Evolutionary conservation across 2,329 filamentous ascomycete species (phyloP), one percentile per base, ranked within the genome.

Genomic region (Grosmannia clavigera): DNA sequence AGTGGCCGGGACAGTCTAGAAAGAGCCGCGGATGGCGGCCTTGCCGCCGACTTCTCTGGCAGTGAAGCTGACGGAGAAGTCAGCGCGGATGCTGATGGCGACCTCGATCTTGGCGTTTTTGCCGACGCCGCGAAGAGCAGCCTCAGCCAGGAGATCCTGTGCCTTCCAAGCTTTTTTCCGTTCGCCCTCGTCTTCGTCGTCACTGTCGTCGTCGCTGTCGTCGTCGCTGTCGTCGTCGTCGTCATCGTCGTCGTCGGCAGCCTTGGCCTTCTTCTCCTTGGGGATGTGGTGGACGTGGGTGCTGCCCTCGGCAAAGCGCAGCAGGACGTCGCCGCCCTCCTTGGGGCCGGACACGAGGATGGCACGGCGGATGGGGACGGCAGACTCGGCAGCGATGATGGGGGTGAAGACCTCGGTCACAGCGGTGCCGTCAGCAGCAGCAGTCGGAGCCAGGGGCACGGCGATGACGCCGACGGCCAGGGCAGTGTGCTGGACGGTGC

Each of bases 101-200:
- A 97, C 85, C 79, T 99, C 94, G 65, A 99, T 84, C 79, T 96
- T 96, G 68, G 83, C 83, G 61, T 84, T 87, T 77, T 92, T 91
- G 84, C 92, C 92, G 67, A 95, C 83, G 62, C 81, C 89, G 73
- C 83, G 87, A 71, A 99, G 76, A 38, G 87, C 88, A 12, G 90
- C 87, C 78, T 99, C 94, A 62, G 91, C 92, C 62, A 99, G 82
- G 35, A 86, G 79, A 64, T 80, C 84, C 67, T 89, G 88, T 55
- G 90, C 82, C 81, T 95, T 96, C 90, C 91, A 96, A 62, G 94
- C 79, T 81, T 94, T 91, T 76, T 95, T 88, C 65, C 92, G 82
- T 69, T 85, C 81, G 76, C 96, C 92, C 73, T 96, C 89, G 60
- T 87, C 87, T 67, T 95, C 84, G 67, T 95, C 90, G 40, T 96